Conservation (phyloP, 208 protist species). For the Vickermania spadyakhi region DNA sequence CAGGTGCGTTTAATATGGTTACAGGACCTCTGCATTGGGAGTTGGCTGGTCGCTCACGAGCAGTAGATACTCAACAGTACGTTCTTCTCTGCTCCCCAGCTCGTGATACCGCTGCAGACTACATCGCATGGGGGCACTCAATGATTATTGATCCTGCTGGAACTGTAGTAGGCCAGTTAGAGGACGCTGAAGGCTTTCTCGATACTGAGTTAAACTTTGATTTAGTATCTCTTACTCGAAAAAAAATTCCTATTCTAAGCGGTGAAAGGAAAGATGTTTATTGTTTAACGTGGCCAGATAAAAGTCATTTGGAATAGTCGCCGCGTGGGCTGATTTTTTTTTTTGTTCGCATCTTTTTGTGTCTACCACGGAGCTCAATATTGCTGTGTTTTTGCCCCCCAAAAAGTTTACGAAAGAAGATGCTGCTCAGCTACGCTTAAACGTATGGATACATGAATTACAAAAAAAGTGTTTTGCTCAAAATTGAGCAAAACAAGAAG, state of each 20-base stretch:
- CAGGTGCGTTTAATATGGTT: slow-evolving; percentile 98
- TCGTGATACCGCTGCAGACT: slow-evolving; percentile 74
- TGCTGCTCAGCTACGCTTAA: too few relatives aligned
- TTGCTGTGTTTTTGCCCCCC: too few relatives aligned
- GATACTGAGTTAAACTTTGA: slow-evolving; percentile 58
- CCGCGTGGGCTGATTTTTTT: too few relatives aligned
- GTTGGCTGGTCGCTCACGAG: slow-evolving; percentile 83
- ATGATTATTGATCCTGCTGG: slow-evolving; percentile 92
- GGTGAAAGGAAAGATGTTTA: slow-evolving; percentile 76
- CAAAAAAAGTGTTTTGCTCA: too few relatives aligned
- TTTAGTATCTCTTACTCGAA: slow-evolving; percentile 27
- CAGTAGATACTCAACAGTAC: slow-evolving; percentile 94
- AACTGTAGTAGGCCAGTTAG: slow-evolving; percentile 44
- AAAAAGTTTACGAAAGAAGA: too few relatives aligned
- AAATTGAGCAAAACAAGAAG: too few relatives aligned
- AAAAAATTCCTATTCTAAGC: slow-evolving; percentile 69
- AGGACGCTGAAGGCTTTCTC: slow-evolving; percentile 54
- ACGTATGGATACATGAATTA: too few relatives aligned
- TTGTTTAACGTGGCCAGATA: slow-evolving; percentile 41
- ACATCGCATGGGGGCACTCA: slow-evolving; percentile 96
- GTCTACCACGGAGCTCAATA: too few relatives aligned
- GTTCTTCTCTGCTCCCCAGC: slow-evolving; percentile 93
- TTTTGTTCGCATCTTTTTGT: too few relatives aligned
- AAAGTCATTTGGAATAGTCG: too few relatives aligned
- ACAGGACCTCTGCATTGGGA: slow-evolving; percentile 98